Conservation (phyloP, 306 rosid species). For the Cicer pinnatifidum region DNA sequence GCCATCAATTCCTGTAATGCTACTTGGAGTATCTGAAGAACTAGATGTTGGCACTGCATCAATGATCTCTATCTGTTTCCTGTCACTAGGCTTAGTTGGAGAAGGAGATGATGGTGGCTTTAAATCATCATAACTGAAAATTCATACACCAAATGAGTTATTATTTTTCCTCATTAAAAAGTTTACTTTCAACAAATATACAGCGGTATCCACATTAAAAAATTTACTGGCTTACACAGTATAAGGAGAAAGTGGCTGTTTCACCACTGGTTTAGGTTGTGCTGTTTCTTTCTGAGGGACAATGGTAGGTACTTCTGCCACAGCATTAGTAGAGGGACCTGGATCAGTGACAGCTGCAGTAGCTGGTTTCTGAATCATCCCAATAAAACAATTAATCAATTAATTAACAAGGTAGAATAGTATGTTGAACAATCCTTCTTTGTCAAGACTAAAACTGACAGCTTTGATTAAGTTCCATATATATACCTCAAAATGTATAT, state of each 20-base stretch:
- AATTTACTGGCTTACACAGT: conserved; percentile 54
- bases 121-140: conserved; percentile 57
- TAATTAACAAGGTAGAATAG: conserved; percentile 30
- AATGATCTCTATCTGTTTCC: conserved; percentile 30
- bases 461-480: conserved; percentile 10
- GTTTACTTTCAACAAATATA: conserved; percentile 11
- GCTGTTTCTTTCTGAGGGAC: conserved; percentile 47
- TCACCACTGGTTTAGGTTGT: conserved; percentile 46
- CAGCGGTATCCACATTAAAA: no score
- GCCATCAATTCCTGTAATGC: conserved; percentile 33
- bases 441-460: conserved; percentile 26
- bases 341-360: conserved; percentile 41
- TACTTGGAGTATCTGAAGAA: conserved; percentile 48
- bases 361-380: conserved; percentile 59
- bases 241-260: conserved; percentile 71
- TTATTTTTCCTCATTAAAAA: conserved; percentile 22
- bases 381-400: conserved; percentile 41
- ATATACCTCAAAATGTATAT: conserved; percentile 3
- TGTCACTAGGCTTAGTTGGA: conserved; percentile 50
- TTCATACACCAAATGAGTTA: conserved; percentile 6
- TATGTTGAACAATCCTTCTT: conserved; percentile 13
- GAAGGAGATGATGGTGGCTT: conserved; percentile 59
- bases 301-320: conserved; percentile 49
- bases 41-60: conserved; percentile 41
- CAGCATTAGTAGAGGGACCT: conserved; percentile 48